These are phyloP conservation scores for Orychophragmus violaceus DNA, from an alignment of 345 rosid species.

Conservation along the genomic window DNA sequence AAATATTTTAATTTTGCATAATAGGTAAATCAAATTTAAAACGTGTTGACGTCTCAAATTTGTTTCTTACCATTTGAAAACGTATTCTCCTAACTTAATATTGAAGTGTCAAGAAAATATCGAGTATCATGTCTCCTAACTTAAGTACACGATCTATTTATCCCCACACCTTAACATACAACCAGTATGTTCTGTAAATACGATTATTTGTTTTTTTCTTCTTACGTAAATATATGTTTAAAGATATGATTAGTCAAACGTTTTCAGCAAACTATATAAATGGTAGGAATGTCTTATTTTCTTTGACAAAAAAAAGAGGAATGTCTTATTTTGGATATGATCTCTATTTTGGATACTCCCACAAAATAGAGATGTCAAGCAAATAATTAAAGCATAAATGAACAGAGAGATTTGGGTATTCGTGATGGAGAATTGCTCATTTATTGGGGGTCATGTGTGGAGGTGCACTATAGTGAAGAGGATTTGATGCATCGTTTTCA, in stretches of 20 bases:
- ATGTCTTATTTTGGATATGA: no score
- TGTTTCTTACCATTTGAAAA: no score
- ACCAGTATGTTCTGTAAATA: not conserved
- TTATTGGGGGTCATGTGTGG: constrained; percentile 27
- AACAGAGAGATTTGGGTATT: constrained; percentile 8
- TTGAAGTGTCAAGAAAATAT: no score
- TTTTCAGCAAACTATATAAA: not conserved
- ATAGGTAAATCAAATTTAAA: no score
- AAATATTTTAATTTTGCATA: no score
- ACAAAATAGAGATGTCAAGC: not conserved
- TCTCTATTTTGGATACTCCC: not conserved
- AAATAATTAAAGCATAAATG: not conserved
- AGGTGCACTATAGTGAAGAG: constrained; percentile 21
- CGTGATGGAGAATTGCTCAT: constrained; percentile 8
- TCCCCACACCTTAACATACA: no score
- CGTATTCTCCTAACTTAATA: no score
- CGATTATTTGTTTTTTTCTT: no score
- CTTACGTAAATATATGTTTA: not conserved
- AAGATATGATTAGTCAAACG: not conserved
- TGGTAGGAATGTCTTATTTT: not conserved
- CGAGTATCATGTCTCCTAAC: no score
- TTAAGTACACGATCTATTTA: no score
- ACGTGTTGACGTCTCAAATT: no score
- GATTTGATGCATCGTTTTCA: constrained; percentile 36
- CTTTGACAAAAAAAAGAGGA: no score